Evolutionary conservation across 768 basidiomycete genomes (phyloP).

Genomic region (Termitomyces sp.): DNA sequence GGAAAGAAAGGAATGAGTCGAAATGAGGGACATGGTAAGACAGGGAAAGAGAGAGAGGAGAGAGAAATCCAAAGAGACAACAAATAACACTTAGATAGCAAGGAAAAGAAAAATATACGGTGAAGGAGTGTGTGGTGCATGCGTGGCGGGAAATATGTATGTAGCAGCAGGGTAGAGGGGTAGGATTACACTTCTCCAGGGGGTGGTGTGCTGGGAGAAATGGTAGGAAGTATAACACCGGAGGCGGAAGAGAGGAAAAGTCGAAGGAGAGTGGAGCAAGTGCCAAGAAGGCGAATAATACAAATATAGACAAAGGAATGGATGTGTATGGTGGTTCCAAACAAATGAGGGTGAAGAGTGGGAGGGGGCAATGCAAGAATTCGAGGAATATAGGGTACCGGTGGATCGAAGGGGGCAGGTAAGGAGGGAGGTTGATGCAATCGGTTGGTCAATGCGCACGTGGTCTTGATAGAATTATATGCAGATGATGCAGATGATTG

Average conservation of each 20-base stretch:
- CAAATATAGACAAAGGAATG: constrained; percentile 12
- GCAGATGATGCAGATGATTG: constrained; percentile 8
- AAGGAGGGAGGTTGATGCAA: constrained; percentile 1
- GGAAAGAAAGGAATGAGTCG: constrained; percentile 8
- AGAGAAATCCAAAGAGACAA: constrained; percentile 20
- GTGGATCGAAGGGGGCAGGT: not conserved
- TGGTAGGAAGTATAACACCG: constrained; percentile 3
- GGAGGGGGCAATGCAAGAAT: constrained; percentile 9
- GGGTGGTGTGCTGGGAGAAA: not conserved
- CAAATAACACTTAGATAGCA: constrained; percentile 32
- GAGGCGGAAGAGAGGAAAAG: not conserved
- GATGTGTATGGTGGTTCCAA: not conserved
- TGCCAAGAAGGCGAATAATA: constrained; percentile 5
- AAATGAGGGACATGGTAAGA: constrained; percentile 20
- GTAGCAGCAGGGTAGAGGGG: not conserved
- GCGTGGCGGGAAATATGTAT: not conserved
- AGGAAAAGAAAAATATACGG: constrained; percentile 13
- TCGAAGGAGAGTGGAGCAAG: constrained; percentile 8
- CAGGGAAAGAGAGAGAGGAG: constrained; percentile 10
- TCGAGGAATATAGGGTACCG: constrained; percentile 4
- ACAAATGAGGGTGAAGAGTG: not conserved
- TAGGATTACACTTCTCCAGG: constrained; percentile 10
- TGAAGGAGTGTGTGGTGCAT: constrained; percentile 11
- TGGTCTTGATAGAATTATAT: constrained; percentile 5
- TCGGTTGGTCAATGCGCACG: constrained; percentile 13